Base-by-base conservation (phyloP, 306 rosid species). In the Mucuna pruriens region DNA sequence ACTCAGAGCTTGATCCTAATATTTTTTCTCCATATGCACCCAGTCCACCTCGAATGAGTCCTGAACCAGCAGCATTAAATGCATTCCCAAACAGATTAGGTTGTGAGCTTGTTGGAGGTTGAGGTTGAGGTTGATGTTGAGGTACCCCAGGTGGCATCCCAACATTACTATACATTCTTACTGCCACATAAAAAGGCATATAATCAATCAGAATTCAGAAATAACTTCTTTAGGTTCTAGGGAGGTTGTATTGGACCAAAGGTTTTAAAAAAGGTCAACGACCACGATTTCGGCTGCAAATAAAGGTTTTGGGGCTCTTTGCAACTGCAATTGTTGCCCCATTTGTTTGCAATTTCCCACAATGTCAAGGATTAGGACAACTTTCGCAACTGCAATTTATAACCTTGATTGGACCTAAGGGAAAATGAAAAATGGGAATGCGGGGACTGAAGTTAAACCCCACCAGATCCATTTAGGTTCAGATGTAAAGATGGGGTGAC, bases 1-100 rank as follows among this genome's bases (percentile, higher is more conserved):
- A 95, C 80, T 95, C 99, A 40, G 97, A 93, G 84, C 99, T 88
- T 1, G 99, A 95, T 66, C 99, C 99, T n/a, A 95, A 85, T 42
- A 93, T 91, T 58, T 86, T 95, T 78, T 90, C 99, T 20, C 99
- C 99, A 82, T 95, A 95, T 7, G 99, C 98, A 84, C 97, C 98
- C 85, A 91, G 80, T 60, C 99, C 98, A 80, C 98, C 97, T 69
- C 94, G 90, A 79, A 95, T 95, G 57, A 95, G 94, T 65, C 99
- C 99, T 1, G 99, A 89, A 86, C 99, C 93, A 36, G 99, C 91
- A 61, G 92, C 97, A 82, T 93, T 90, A 80, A 95, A 95, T 48
- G 98, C 86, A 87, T 82, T 93, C 63, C 97, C 98, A 70, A 91
- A 93, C 17, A 97, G 96, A 80, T 84, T 93, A 34, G 71, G 69